Evolutionary conservation across 2,329 filamentous ascomycete species (phyloP), one percentile per base, ranked within the genome.

Genomic region (Acephala macrosclerotiorum): DNA sequence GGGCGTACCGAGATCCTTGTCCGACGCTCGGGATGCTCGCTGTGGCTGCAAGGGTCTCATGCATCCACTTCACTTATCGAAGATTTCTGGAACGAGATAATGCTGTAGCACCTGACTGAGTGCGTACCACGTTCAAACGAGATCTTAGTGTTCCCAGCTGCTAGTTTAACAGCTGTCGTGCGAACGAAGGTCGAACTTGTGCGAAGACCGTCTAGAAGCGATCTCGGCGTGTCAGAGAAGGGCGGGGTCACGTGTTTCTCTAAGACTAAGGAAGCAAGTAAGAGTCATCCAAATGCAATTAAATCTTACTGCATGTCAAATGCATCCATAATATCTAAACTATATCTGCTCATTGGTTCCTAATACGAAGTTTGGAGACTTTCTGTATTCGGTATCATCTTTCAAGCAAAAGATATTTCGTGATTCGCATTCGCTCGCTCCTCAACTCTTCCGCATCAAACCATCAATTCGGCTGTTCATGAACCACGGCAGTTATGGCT

Each of bases 1-100:
- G 45, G 45, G 20, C 45, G 45, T 49, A 49, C 45, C 29, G 29
- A 33, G 29, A 33, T 33, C 45, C 45, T 25, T 49, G 45, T 49
- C n/a, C n/a, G n/a, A 49, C 25, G n/a, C 29, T 33, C 29, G 38
- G 11, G n/a, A 49, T 49, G n/a, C 29, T 33, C 29, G 38, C 12
- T 14, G 18, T 25, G n/a, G 45, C 45, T 49, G 45, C 20, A 49
- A n/a, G 36, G 40, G 16, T 18, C 40, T 42, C 16, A 42, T 42
- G n/a, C 14, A 33, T 33, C 29, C 29, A 33, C 29, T 33, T 33
- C 29, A n/a, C n/a, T 11, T 20, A 49, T 49, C 45, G n/a, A 22
- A 49, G 45, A 49, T 49, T 49, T 7, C 45, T 49, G n/a, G 45
- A 49, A 22, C 20, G 20, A 25, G 45, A 11, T 20, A 49, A 49